phyloP scores from a whole-genome alignment of 164 flowering plant genomes.

The Dillenia turbinata region DNA sequence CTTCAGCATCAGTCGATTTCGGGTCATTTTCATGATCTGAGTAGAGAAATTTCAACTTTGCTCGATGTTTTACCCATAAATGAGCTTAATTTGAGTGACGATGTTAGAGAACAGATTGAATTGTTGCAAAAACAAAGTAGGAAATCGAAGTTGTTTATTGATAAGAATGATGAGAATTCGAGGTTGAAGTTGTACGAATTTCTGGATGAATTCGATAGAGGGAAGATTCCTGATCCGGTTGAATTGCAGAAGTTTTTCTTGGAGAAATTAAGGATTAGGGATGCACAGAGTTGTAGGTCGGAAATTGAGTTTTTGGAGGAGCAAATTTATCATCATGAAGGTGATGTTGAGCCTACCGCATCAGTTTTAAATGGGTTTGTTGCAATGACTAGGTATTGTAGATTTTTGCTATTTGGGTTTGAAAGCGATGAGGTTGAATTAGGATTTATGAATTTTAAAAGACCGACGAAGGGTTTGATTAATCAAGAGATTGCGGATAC shows the following conservation, averaged over 20 bases:
- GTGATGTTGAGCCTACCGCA: slow-evolving; percentile 63
- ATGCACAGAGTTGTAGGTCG: slow-evolving; percentile 43
- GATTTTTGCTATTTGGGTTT: slow-evolving; percentile 76
- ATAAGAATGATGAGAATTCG: slow-evolving; percentile 53
- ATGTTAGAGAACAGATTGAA: slow-evolving; percentile 61
- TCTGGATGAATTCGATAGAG: slow-evolving; percentile 60
- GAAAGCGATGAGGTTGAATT: slow-evolving; percentile 49
- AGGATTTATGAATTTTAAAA: slow-evolving; percentile 26
- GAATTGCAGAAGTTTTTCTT: slow-evolving; percentile 48
- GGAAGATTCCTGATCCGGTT: slow-evolving; percentile 32
- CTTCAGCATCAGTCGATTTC: slow-evolving; percentile 71
- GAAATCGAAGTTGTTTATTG: slow-evolving; percentile 48
- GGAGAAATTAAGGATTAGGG: slow-evolving; percentile 46
- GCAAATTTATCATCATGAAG: slow-evolving; percentile 65
- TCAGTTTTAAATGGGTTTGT: slow-evolving; percentile 75
- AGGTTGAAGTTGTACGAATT: slow-evolving; percentile 43
- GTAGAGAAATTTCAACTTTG: slow-evolving; percentile 71
- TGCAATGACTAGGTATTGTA: slow-evolving; percentile 63
- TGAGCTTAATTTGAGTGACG: slow-evolving; percentile 49
- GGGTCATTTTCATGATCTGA: slow-evolving; percentile 75
- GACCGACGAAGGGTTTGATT: slow-evolving; percentile 41
- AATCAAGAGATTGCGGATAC: slow-evolving; percentile 61
- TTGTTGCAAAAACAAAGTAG: slow-evolving; percentile 58
- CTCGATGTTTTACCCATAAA: slow-evolving; percentile 76
- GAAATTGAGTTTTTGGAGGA: slow-evolving; percentile 95